These are phyloP conservation scores for Aquilaria agallochum DNA, from an alignment of 441 rosid genomes.

Conservation along the genomic window DNA sequence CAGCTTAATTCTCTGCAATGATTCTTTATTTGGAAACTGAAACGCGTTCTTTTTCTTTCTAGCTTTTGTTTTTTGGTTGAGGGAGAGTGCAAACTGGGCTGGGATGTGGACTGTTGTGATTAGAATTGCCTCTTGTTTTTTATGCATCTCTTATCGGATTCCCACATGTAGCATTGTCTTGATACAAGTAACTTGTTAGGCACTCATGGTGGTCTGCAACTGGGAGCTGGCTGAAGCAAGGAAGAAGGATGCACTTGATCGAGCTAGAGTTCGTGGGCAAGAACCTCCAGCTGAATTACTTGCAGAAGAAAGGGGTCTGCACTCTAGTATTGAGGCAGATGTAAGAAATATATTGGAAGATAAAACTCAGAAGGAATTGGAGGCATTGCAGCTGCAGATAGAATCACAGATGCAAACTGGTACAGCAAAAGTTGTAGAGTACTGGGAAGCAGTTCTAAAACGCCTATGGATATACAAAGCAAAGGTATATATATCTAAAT, in stretches of 20 bases:
- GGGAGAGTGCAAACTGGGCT: too few relatives aligned
- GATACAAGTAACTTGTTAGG: constrained; percentile 38
- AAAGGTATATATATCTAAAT: constrained; percentile 40
- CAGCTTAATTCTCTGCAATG: too few relatives aligned
- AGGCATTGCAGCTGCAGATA: constrained; percentile 55
- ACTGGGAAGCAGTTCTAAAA: constrained; percentile 93
- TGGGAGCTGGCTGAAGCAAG: constrained; percentile 97
- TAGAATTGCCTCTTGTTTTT: background rate
- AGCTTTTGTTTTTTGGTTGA: too few relatives aligned
- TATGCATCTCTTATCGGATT: background rate
- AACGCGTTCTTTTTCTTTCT: too few relatives aligned
- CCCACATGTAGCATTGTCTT: constrained; percentile 7
- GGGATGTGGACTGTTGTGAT: background rate
- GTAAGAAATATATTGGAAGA: constrained; percentile 73
- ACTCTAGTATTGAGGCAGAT: constrained; percentile 80
- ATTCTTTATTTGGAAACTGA: too few relatives aligned
- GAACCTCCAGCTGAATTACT: constrained; percentile 90
- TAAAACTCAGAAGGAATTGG: constrained; percentile 70
- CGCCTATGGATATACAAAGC: constrained; percentile 88
- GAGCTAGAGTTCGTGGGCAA: constrained; percentile 93
- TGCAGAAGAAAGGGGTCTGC: constrained; percentile 92
- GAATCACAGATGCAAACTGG: constrained; percentile 87
- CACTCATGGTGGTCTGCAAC: constrained; percentile 81
- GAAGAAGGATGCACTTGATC: constrained; percentile 84
- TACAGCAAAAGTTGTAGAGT: constrained; percentile 91